Evolutionary conservation across 2,329 filamentous ascomycete genomes (phyloP), one percentile per base, ranked within the genome.

Genomic region (Fusarium albosuccineum): DNA sequence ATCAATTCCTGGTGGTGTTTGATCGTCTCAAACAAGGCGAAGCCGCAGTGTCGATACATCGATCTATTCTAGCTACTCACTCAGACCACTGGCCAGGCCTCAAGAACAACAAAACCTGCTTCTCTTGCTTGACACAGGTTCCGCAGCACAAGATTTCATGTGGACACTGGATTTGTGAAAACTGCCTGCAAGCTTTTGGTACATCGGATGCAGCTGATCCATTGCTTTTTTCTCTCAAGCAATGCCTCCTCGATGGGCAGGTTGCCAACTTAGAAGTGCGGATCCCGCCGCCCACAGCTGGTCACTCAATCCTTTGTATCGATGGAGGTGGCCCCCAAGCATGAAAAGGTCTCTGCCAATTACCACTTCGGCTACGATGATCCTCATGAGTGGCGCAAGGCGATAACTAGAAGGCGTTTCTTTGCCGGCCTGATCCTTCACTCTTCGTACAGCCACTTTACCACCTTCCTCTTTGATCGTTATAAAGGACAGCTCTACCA

Each of bases 261-360:
- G n/a, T 49, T 37, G 30, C 39, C 13, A 34, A 53, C 27, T 51
- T 62, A 26, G 6, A 37, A n/a, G 50, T 55, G 33, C 50, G 55
- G 11, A 11, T 60, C 48, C 60, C 42, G 13, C 60, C 55, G 9
- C 49, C 60, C 37, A 62, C 50, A 48, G 60, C 60, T 10, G 54
- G 60, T n/a, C 42, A 54, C 22, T 49, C 42, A 8, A 54, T 62
- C 26, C 41, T 62, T 8, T 62, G 50, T 33, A 55, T 62, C 26
- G 50, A 62, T 30, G 55, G 60, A 6, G 55, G 60, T 36, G 60
- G 60, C 5, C 22, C 22, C 22, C 22, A 22, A 22, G 22, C 22
- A 22, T 22, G 22, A 22, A 22, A 22, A 22, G 22, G 22, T 22
- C 22, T 22, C 22, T 22, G 22, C 22, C 22, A 22, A 22, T 22